phyloP scores from a whole-genome alignment of 1,284 basidiomycete species.

The Cystobasidium pallidum region DNA sequence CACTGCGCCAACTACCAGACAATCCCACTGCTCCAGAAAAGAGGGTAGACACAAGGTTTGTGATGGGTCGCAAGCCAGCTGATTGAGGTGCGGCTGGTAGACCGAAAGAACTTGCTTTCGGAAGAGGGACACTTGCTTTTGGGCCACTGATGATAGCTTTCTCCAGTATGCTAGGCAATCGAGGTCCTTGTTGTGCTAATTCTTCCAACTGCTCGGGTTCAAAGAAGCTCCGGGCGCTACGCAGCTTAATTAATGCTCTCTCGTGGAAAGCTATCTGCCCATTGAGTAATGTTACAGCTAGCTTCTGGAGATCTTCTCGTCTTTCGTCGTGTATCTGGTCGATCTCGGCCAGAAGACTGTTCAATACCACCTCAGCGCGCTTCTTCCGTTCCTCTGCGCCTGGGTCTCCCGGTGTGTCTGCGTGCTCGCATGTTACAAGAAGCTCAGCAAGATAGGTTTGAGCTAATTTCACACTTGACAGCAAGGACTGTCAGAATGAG shows the following conservation, averaged over 20 bases:
- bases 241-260: conserved; percentile 45
- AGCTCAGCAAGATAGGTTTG: conserved; percentile 69
- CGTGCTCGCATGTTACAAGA: conserved; percentile 63
- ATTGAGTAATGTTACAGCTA: conserved; percentile 33
- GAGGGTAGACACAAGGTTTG: conserved; percentile 8
- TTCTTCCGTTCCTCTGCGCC: conserved; percentile 61
- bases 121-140: conserved; percentile 1
- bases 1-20: conserved; percentile 34
- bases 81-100: conserved; percentile 10
- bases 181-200: conserved; percentile 46
- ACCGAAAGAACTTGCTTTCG: conserved; percentile 30
- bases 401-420: conserved; percentile 53
- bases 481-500: background rate
- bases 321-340: conserved; percentile 59
- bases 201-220: conserved; percentile 19
- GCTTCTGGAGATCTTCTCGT: conserved; percentile 46
- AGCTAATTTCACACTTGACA: background rate
- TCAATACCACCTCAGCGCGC: conserved; percentile 81
- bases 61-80: conserved; percentile 1
- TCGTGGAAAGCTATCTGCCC: conserved; percentile 40
- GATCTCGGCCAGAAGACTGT: conserved; percentile 84
- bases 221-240: conserved; percentile 44
- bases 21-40: conserved; percentile 13
- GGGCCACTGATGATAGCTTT: conserved; percentile 1
- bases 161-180: conserved; percentile 46